Conservation (phyloP, 169 alveolate species). For the Plasmodium ovale region DNA sequence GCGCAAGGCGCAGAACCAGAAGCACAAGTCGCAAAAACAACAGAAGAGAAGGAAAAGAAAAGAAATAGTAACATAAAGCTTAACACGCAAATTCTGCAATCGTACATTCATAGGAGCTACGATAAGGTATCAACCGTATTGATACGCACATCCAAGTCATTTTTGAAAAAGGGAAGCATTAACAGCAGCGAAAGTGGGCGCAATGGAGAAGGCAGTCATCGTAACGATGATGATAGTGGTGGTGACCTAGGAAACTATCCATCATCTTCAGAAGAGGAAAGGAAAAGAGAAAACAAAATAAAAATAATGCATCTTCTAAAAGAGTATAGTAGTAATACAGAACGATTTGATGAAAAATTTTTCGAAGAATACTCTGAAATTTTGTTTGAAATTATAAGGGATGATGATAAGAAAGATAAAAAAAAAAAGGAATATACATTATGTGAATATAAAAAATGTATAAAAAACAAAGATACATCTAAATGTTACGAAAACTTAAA, state of each 20-base stretch:
- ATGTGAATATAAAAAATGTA: slow-evolving; percentile 8
- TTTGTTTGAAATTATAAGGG: neutral
- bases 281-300: neutral
- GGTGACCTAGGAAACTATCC: too few relatives aligned
- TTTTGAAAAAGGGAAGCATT: neutral
- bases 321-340: neutral
- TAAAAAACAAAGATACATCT: slow-evolving; percentile 9
- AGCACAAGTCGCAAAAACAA: neutral
- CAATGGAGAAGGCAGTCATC: neutral
- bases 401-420: neutral
- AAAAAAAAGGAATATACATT: neutral
- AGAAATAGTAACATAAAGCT: neutral
- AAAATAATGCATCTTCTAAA: too few relatives aligned
- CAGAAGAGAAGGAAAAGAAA: neutral
- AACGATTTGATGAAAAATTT: neutral
- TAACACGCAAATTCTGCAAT: slow-evolving; percentile 12
- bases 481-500: slow-evolving; percentile 15
- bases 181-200: neutral
- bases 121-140: slow-evolving; percentile 49
- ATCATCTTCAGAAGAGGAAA: neutral
- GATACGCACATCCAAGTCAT: slow-evolving; percentile 25
- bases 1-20: too few relatives aligned
- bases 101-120: slow-evolving; percentile 33
- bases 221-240: neutral
- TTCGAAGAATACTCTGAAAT: neutral